A percentile compares a stretch with the other conserved stretches of the same genome.
Evolutionary conservation across 2,329 filamentous ascomycete species (phyloP).

Genomic region (Claviceps lovelessii): DNA sequence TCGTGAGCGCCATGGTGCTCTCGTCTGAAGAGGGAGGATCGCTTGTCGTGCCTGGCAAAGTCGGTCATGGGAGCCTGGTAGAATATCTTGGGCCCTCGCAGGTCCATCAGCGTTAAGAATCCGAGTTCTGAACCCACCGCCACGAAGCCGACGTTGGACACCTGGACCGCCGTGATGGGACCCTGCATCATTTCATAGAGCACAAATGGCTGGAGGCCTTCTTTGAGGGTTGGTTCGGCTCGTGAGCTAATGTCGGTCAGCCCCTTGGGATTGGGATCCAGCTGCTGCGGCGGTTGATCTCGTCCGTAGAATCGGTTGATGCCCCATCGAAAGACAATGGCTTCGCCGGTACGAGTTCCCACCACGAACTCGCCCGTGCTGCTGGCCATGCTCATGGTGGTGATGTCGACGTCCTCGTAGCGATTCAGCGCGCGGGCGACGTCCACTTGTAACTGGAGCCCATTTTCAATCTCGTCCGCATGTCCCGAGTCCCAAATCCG

Average conservation of each 20-base stretch:
- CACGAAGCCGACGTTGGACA: constrained; percentile 89
- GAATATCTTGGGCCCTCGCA: constrained; percentile 76
- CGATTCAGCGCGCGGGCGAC: constrained; percentile 68
- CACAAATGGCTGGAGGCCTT: constrained; percentile 66
- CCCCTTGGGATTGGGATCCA: constrained; percentile 48
- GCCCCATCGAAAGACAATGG: constrained; percentile 81
- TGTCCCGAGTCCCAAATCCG: constrained; percentile 86
- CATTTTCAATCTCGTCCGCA: constrained; percentile 85
- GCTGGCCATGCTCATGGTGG: constrained; percentile 66
- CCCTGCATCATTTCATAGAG: constrained; percentile 76
- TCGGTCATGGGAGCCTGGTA: constrained; percentile 60
- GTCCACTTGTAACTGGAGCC: constrained; percentile 68
- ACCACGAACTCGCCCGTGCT: constrained; percentile 72
- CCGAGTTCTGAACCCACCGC: constrained; percentile 76
- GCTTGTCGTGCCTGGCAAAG: constrained; percentile 62
- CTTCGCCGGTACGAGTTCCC: constrained; percentile 69
- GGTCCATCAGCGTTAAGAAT: constrained; percentile 66
- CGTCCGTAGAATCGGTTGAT: constrained; percentile 58
- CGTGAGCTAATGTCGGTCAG: constrained; percentile 62
- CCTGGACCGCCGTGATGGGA: constrained; percentile 60
- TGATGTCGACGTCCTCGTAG: constrained; percentile 63
- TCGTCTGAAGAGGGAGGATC: constrained; percentile 52
- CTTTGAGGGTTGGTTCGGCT: constrained; percentile 57
- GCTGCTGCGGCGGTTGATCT: constrained; percentile 33
- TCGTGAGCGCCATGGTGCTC: constrained; percentile 17